Base-by-base conservation (phyloP, 2,329 filamentous ascomycete genomes). In the Calonectria fujianensis region DNA sequence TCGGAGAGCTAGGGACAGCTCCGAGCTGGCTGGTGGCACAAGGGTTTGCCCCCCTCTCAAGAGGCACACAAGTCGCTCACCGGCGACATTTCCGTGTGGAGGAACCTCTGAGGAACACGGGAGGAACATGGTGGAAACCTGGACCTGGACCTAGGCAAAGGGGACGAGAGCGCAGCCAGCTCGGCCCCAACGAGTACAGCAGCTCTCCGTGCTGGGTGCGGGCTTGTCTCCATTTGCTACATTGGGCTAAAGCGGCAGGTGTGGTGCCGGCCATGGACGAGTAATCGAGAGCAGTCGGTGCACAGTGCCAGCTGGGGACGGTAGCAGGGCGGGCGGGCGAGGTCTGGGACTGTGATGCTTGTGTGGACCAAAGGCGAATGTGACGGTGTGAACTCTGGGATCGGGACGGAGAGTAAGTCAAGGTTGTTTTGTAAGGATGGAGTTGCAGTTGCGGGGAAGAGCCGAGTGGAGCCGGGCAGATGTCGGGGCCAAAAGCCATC, bases 331-430 rank as follows among this genome's bases (percentile, higher is more conserved):
- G 57, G 57, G 52, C 20, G 29, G 41, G 39, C 20, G 41, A 76
- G 52, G 74, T 45, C 51, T 73, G 71, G 75, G 77, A 78, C 76
- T 79, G 79, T 80, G 79, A 78, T 65, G 29, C 57, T 69, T 72
- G 77, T 63, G 73, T 63, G 61, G 72, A 10, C 14, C 24, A 27
- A 35, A 64, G 74, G 74, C 75, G 78, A 66, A 70, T 51, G 52
- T 74, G 77, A 82, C 80, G 77, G 80, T 82, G 80, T 82, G 80
- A 82, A 80, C 74, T 82, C 68, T 76, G 74, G 54, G 76, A 82
- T 81, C 78, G 78, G 75, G 80, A 82, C 80, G 80, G 80, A 80
- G 67, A 51, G 39, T 37, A 68, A 37, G 52, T 32, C 41, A 59
- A 65, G 61, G 50, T 57, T 27, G 67, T 50, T 50, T 65, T 27